phyloP scores from a whole-genome alignment of 2,329 filamentous ascomycete genomes.

The Erysiphe neolycopersici region DNA sequence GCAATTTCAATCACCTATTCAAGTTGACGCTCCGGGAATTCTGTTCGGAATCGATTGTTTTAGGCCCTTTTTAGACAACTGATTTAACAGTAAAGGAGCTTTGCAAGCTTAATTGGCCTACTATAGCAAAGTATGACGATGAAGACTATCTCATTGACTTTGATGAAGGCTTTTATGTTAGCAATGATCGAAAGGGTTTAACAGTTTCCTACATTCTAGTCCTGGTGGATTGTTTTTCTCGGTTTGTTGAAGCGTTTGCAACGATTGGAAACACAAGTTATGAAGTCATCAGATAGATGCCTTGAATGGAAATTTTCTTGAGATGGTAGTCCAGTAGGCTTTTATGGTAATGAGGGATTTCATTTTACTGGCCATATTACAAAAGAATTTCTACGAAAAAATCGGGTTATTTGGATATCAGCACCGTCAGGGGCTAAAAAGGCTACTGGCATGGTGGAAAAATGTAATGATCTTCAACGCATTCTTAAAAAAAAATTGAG shows the following conservation, averaged over 20 bases:
- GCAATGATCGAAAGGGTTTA: not conserved
- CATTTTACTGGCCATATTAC: not conserved
- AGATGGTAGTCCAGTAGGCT: not conserved
- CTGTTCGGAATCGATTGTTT: not conserved
- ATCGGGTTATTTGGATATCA: not conserved
- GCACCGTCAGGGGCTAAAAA: not conserved
- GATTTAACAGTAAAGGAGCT: not conserved
- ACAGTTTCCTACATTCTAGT: not conserved
- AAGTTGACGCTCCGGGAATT: not conserved
- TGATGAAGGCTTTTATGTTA: not conserved
- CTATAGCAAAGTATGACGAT: not conserved
- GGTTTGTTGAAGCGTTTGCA: not conserved
- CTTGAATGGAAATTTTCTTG: not conserved
- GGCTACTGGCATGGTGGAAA: not conserved
- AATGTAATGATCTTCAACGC: constrained; percentile 1
- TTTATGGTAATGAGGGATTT: not conserved
- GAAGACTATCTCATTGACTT: not conserved
- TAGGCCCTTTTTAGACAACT: not conserved
- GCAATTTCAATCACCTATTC: not conserved
- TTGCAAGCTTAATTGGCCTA: not conserved
- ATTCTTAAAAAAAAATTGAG: not conserved
- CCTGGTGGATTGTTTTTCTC: not conserved
- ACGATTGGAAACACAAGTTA: not conserved
- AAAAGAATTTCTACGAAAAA: not conserved
- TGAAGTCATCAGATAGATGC: not conserved